Evolutionary conservation across 305 asterid species (phyloP), one percentile per base, ranked within the genome.

Genomic region (Plantago lanceolata): DNA sequence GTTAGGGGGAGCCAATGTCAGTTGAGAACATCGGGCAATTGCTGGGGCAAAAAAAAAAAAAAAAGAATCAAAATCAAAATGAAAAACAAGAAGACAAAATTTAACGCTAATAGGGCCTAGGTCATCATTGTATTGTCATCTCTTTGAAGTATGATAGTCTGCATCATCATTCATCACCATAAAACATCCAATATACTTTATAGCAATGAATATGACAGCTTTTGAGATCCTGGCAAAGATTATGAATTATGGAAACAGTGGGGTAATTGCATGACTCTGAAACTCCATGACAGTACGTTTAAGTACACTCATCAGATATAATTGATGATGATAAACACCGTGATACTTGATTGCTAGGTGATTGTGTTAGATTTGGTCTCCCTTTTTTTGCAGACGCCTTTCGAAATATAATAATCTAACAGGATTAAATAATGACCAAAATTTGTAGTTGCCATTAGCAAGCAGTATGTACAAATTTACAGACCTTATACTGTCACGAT

Each of bases 401-500:
- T 59, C 28, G 37, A 19, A 43, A 56, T 44, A 65, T 49, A 59
- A 52, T 21, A 55, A 28, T 60, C 67, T 24, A 57, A 40, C 55
- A 59, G 49, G 19, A 59, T 40, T 47, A 40, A 33, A 48, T 50
- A 28, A 19, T 24, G 15, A 50, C 3, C 2, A 18, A 18, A 15
- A 24, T 8, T 40, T 40, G 8, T 17, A 55, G 18, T 55, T 55
- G 14, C 20, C 26, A 16, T 55, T 16, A 5, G 43, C 2, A 28
- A 9, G 31, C 60, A 55, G 15, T 28, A 20, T 12, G 60, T 26
- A 59, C 19, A 31, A 56, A 68, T 61, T 61, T 53, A 51, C 88
- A 67, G 57, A 93, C 99, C 96, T 90, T 70, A 76, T 68, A 60
- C 72, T 75, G 73, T 84, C 96, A 65, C 82, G 85, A 84, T 85